These are phyloP conservation scores for Dioscorea cayenensis DNA, from an alignment of 116 monocot species.

Conservation along the genomic window DNA sequence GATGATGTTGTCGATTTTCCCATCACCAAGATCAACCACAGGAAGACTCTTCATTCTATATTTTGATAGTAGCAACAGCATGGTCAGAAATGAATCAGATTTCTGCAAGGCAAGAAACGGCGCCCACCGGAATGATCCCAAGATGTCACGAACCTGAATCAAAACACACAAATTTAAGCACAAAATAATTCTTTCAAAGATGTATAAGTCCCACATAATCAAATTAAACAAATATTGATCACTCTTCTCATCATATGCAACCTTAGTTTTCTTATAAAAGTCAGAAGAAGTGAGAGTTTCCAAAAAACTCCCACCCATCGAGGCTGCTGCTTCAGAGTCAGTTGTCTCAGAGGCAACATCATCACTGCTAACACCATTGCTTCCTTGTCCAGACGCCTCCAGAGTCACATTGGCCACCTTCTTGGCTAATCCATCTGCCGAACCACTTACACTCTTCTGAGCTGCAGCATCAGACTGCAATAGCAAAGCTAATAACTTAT, in stretches of 20 bases:
- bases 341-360: slow-evolving; percentile 14
- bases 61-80: slow-evolving; percentile 87
- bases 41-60: slow-evolving; percentile 95
- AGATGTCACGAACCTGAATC: slow-evolving; percentile 76
- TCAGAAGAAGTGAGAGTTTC: slow-evolving; percentile 76
- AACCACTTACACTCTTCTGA: slow-evolving; percentile 14
- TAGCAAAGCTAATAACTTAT: neutral
- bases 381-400: slow-evolving; percentile 14
- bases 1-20: slow-evolving; percentile 81
- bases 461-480: slow-evolving; percentile 61
- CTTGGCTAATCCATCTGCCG: slow-evolving; percentile 19
- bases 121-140: slow-evolving; percentile 95
- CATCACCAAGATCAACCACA: slow-evolving; percentile 87
- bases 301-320: slow-evolving; percentile 67
- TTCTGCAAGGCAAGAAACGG: slow-evolving; percentile 94
- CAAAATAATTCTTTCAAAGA: neutral
- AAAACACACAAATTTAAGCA: neutral
- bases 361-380: neutral
- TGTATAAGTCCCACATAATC: too few relatives aligned
- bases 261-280: slow-evolving; percentile 82
- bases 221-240: too few relatives aligned
- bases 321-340: slow-evolving; percentile 21
- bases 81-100: slow-evolving; percentile 81
- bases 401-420: slow-evolving; percentile 29
- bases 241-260: slow-evolving; percentile 2